Conservation (phyloP, 495 filamentous ascomycete genomes). For the Lasiosphaeriaceae sp. region DNA sequence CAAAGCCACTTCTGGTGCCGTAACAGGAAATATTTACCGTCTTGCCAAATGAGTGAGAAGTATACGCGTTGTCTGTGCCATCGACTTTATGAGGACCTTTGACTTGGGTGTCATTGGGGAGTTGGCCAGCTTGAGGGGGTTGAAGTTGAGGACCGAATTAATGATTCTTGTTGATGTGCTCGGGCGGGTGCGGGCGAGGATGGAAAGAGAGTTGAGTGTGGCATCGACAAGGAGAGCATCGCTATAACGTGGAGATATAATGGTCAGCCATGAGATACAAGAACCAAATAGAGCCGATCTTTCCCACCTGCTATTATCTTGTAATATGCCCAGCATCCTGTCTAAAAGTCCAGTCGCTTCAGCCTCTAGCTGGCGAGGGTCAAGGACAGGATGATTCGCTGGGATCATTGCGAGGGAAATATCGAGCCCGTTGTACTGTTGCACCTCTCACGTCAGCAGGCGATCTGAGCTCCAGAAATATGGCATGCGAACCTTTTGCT, state of each 20-base stretch:
- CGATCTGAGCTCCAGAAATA: constrained; percentile 8
- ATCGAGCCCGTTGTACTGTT: constrained; percentile 78
- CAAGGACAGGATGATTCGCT: constrained; percentile 70
- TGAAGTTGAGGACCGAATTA: constrained; percentile 81
- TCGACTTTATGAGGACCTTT: constrained; percentile 80
- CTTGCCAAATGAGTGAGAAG: constrained; percentile 76
- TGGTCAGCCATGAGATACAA: neutral
- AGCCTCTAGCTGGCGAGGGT: constrained; percentile 77
- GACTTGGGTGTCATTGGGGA: constrained; percentile 71
- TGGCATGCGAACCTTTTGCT: constrained; percentile 65
- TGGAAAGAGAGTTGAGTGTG: constrained; percentile 80
- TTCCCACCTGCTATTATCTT: constrained; percentile 75
- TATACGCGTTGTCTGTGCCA: constrained; percentile 85
- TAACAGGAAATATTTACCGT: constrained; percentile 46
- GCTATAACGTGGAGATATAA: constrained; percentile 41
- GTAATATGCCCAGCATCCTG: constrained; percentile 78
- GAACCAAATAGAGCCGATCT: neutral
- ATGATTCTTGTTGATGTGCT: constrained; percentile 80
- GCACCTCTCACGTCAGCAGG: constrained; percentile 27
- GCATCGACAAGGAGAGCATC: constrained; percentile 88
- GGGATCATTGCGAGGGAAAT: constrained; percentile 84
- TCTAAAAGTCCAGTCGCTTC: constrained; percentile 88
- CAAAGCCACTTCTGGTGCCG: neutral
- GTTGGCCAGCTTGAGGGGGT: constrained; percentile 74
- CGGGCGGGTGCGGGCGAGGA: constrained; percentile 74